phyloP scores from a whole-genome alignment of 2,329 filamentous ascomycete species.

The Colletotrichum sojae region DNA sequence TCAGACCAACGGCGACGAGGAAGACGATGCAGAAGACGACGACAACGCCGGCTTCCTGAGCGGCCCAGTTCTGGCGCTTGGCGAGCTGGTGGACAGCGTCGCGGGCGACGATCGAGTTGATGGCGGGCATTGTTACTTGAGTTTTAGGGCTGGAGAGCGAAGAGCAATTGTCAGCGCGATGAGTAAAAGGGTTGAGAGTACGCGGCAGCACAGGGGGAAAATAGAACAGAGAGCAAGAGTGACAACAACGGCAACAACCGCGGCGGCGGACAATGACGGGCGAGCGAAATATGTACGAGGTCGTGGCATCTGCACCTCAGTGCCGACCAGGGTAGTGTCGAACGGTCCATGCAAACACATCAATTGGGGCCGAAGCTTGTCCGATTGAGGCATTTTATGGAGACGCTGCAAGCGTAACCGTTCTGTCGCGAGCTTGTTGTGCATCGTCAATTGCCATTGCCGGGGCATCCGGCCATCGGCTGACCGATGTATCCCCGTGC shows the following conservation, averaged over 20 bases:
- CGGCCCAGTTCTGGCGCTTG: constrained; percentile 59
- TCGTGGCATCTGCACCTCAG: constrained; percentile 11
- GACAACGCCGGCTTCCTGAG: constrained; percentile 56
- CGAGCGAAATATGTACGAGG: constrained; percentile 33
- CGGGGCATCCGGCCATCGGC: constrained; percentile 34
- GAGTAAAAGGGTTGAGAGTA: neutral
- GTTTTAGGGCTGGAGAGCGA: constrained; percentile 30
- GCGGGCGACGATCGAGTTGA: constrained; percentile 55
- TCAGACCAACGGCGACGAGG: constrained; percentile 53
- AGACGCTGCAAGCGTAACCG: constrained; percentile 8
- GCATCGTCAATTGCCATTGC: constrained; percentile 37
- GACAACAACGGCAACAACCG: neutral
- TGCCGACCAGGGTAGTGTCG: constrained; percentile 1
- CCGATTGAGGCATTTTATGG: constrained; percentile 39
- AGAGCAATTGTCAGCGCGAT: constrained; percentile 18
- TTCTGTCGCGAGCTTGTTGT: constrained; percentile 5
- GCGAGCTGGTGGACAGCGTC: constrained; percentile 55
- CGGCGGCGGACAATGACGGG: constrained; percentile 6
- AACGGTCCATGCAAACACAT: neutral
- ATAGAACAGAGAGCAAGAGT: no score
- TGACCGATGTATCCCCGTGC: constrained; percentile 10
- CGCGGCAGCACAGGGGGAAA: no score
- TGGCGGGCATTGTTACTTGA: constrained; percentile 57
- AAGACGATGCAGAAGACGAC: constrained; percentile 61
- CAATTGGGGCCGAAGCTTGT: constrained; percentile 19